phyloP scores from a whole-genome alignment of 495 filamentous ascomycete species.

The Penicillium taxi region DNA sequence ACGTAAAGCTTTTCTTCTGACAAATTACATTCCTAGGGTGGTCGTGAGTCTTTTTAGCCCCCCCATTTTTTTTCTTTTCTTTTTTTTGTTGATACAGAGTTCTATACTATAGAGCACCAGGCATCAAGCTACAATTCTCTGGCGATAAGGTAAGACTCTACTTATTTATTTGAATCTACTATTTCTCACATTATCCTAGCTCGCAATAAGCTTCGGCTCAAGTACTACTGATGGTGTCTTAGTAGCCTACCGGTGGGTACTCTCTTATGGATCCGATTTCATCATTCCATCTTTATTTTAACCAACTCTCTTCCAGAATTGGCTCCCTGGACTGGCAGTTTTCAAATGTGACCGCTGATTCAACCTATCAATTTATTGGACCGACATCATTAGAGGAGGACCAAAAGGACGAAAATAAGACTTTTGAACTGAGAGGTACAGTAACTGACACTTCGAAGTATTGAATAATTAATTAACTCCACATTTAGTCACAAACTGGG shows the following conservation, averaged over 20 bases:
- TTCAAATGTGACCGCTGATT: conserved; percentile 55
- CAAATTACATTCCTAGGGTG: conserved; percentile 25
- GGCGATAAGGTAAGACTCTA: conserved; percentile 41
- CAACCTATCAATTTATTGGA: conserved; percentile 53
- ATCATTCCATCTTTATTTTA: not conserved
- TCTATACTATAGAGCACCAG: conserved; percentile 39
- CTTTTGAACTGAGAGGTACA: conserved; percentile 34
- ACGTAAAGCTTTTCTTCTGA: not conserved
- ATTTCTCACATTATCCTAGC: conserved; percentile 14
- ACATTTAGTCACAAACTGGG: conserved; percentile 56
- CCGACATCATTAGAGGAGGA: conserved; percentile 15
- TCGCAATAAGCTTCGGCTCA: conserved; percentile 54
- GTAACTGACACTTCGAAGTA: no score
- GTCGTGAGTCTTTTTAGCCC: conserved; percentile 34
- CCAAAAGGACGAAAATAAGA: conserved; percentile 9
- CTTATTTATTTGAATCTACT: not conserved
- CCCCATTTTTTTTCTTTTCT: not conserved
- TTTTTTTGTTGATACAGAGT: not conserved
- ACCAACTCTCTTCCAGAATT: conserved; percentile 34
- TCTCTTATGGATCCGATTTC: not conserved
- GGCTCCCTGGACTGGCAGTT: conserved; percentile 59
- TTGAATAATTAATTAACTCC: no score
- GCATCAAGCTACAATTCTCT: conserved; percentile 57
- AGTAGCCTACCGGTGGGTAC: conserved; percentile 44
- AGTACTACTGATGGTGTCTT: conserved; percentile 49